A percentile compares a stretch with the other conserved stretches of the same genome.
Conservation (phyloP, 202 grass and related monocot species). For the Alloteropsis angusta region DNA sequence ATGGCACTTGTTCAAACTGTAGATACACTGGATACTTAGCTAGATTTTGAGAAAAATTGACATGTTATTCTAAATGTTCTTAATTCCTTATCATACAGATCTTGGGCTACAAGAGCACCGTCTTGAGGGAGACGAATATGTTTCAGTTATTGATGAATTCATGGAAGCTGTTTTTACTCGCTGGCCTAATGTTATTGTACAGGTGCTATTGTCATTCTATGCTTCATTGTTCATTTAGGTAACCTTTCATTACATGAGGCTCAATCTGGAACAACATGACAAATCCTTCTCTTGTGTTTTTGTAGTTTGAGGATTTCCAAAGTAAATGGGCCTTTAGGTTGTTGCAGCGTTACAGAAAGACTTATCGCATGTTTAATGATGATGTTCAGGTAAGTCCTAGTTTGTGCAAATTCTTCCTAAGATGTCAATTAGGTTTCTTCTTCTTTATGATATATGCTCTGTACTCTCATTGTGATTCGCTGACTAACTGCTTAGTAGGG, state of each 20-base stretch:
- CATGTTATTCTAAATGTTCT: constrained; percentile 18
- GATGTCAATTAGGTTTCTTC: constrained; percentile 6
- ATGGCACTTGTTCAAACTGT: constrained; percentile 11
- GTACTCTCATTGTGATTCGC: constrained; percentile 6
- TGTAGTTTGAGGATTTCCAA: constrained; percentile 98
- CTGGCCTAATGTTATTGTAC: constrained; percentile 97
- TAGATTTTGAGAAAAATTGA: background rate
- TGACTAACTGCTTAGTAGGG: background rate
- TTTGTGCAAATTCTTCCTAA: background rate
- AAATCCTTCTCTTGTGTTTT: constrained; percentile 17
- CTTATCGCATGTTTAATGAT: constrained; percentile 98
- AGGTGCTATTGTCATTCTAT: constrained; percentile 40
- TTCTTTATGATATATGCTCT: background rate
- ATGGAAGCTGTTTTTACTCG: constrained; percentile 95
- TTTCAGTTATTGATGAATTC: constrained; percentile 96
- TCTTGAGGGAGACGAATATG: constrained; percentile 93
- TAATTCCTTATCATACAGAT: constrained; percentile 45
- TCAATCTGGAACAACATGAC: constrained; percentile 18
- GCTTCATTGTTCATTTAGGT: constrained; percentile 1
- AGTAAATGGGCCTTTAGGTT: constrained; percentile 97
- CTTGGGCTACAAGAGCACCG: constrained; percentile 86
- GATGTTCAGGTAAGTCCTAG: constrained; percentile 81
- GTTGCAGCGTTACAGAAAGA: constrained; percentile 88
- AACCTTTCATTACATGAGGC: background rate
- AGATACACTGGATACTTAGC: constrained; percentile 10